Evolutionary conservation across 345 rosid genomes (phyloP).

Genomic region (Cardamine chenopodiifolia): DNA sequence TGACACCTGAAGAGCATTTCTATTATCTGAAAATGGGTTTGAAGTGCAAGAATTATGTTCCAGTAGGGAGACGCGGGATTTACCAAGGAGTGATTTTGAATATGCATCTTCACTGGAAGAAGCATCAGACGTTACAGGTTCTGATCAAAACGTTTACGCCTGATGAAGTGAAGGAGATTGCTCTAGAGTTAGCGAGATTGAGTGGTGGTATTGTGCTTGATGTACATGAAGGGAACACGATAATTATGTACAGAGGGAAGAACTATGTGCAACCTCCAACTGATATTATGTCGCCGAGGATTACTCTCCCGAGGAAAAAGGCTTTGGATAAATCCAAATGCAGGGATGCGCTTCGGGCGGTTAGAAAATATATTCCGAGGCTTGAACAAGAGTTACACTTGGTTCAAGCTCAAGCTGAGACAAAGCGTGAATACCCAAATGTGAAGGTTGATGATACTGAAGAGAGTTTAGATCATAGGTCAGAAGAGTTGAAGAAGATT

Average conservation of each 20-base stretch:
- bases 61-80: constrained; percentile 85
- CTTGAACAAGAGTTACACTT: constrained; percentile 85
- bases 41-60: constrained; percentile 95
- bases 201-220: constrained; percentile 92
- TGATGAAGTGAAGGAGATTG: constrained; percentile 89
- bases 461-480: constrained; percentile 20
- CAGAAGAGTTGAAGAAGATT: constrained; percentile 57
- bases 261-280: constrained; percentile 94
- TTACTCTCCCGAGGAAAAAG: constrained; percentile 86
- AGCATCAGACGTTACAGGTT: constrained; percentile 87
- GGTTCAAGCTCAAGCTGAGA: constrained; percentile 57
- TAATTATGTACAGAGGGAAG: constrained; percentile 95
- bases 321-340: constrained; percentile 90
- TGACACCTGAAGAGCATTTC: constrained; percentile 94
- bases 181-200: constrained; percentile 76
- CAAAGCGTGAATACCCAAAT: constrained; percentile 31
- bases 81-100: constrained; percentile 96
- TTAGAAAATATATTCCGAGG: constrained; percentile 74
- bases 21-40: constrained; percentile 85
- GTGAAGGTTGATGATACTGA: constrained; percentile 29
- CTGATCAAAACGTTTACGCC: constrained; percentile 81
- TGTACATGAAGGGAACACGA: constrained; percentile 73
- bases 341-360: constrained; percentile 80
- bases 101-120: constrained; percentile 99
- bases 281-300: constrained; percentile 91